Base-by-base conservation (phyloP, 495 filamentous ascomycete species). In the Jackrogersella minutella region DNA sequence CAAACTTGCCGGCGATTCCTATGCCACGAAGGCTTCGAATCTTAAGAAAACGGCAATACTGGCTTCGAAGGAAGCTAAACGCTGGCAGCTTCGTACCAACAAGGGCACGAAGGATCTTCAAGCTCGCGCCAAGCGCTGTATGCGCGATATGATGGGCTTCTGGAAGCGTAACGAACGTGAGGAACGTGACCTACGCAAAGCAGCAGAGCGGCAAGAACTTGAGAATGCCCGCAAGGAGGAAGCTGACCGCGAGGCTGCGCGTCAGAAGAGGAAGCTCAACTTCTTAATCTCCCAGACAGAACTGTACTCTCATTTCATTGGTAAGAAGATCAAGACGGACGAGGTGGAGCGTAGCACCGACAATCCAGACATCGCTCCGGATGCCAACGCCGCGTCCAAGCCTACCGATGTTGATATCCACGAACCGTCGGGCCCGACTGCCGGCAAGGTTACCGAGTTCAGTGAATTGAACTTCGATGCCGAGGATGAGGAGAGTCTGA, bases 111-210 rank as follows among this genome's bases (percentile, higher is more conserved):
- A 99, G 78, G 95, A 99, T 76, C 91, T 95, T 0, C 96, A 98
- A 68, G 95, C 96, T 36, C 88, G 96, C 17, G 96, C 95, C 16
- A 99, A 99, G 82, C 88, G 95, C 46, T 93, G 91, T 53, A 99
- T 99, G 95, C 88, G 95, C 68, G 95, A 99, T 79, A 99, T 99
- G 95, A 95, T 97, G 88, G 86, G 90, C 26, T 99, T 98, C 87
- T 99, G 95, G 95, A 98, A 98, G 76, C 90, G 93, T 47, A 99
- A 99, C 77, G 95, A 99, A 78, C 87, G 93, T 36, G 96, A 98
- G 72, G 95, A 99, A 77, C 90, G 96, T 62, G 95, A 98, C 71
- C 81, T 96, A 59, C 89, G 95, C 50, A 96, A 96, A 74, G 86
- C 91, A 44, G 96, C 95, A 11, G 95, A 99, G 81, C 91, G 90